Evolutionary conservation across 2,329 filamentous ascomycete genomes (phyloP).

Genomic region (Cercospora zeae-maydis): DNA sequence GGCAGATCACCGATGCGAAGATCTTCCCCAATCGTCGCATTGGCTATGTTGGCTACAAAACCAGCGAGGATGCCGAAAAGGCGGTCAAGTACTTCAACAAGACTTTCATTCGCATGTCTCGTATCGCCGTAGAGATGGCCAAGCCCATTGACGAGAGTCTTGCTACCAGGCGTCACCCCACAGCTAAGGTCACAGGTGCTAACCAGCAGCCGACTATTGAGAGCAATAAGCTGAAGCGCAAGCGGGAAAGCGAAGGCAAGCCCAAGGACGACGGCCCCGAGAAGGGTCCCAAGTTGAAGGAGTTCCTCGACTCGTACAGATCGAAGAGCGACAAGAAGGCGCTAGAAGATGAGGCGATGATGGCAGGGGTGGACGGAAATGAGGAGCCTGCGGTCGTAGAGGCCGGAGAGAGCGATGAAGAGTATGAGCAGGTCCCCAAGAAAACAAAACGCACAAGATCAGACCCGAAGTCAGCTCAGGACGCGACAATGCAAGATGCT

Average conservation of each 20-base stretch:
- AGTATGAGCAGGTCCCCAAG: slow-evolving; percentile 63
- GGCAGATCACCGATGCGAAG: slow-evolving; percentile 85
- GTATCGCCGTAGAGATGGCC: slow-evolving; percentile 83
- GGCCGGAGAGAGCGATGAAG: slow-evolving; percentile 59
- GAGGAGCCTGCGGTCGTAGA: slow-evolving; percentile 29
- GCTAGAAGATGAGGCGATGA: slow-evolving; percentile 55
- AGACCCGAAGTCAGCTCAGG: slow-evolving; percentile 1
- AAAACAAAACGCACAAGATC: slow-evolving; percentile 38
- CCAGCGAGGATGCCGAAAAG: slow-evolving; percentile 69
- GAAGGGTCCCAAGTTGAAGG: slow-evolving; percentile 71
- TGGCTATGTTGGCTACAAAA: slow-evolving; percentile 92
- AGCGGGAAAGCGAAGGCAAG: slow-evolving; percentile 52
- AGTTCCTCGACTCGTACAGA: slow-evolving; percentile 82
- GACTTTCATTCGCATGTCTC: slow-evolving; percentile 93
- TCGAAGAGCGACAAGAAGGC: slow-evolving; percentile 46
- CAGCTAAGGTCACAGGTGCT: slow-evolving; percentile 24
- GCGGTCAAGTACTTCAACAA: slow-evolving; percentile 95
- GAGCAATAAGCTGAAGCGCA: slow-evolving; percentile 60
- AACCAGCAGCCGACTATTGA: slow-evolving; percentile 4
- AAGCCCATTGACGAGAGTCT: slow-evolving; percentile 60
- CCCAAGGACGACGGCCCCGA: slow-evolving; percentile 44
- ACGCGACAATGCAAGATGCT: neutral
- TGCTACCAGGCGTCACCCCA: slow-evolving; percentile 11
- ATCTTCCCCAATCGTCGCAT: slow-evolving; percentile 85
- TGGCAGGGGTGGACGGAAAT: neutral